phyloP scores from a whole-genome alignment of 306 rosid genomes.

The Malus sylvestris region DNA sequence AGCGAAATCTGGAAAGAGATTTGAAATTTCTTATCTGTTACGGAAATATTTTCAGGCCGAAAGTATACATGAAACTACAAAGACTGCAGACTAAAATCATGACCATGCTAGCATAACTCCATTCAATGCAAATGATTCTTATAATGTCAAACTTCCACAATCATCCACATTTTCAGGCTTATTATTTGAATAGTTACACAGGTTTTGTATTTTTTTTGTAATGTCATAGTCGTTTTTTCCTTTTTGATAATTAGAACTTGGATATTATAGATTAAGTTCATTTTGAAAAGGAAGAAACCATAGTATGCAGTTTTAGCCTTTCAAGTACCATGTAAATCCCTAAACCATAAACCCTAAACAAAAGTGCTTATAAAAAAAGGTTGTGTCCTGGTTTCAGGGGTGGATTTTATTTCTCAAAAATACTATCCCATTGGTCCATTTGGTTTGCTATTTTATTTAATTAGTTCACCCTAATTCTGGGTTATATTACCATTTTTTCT shows the following conservation, averaged over 20 bases:
- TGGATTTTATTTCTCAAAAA: neutral
- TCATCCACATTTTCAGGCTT: neutral
- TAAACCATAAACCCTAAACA: neutral
- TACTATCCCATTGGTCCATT: neutral
- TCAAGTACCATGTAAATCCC: neutral
- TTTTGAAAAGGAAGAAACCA: neutral
- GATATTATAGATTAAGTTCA: neutral
- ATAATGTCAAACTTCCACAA: neutral
- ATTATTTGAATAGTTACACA: neutral
- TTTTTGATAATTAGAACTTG: neutral
- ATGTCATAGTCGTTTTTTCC: neutral
- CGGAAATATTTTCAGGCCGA: neutral
- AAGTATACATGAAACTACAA: neutral
- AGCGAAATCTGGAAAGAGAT: slow-evolving; percentile 44
- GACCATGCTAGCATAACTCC: neutral
- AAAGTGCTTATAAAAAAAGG: neutral
- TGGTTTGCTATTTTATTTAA: neutral
- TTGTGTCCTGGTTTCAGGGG: neutral
- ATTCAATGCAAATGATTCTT: neutral
- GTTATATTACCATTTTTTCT: neutral
- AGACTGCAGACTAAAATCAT: neutral
- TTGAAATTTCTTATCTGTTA: neutral
- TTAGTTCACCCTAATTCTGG: neutral
- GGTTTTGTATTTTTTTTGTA: too few species aligned
- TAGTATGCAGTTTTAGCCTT: neutral